Conservation (phyloP, 179 eudicot genomes). For the Vitellaria paradoxa region DNA sequence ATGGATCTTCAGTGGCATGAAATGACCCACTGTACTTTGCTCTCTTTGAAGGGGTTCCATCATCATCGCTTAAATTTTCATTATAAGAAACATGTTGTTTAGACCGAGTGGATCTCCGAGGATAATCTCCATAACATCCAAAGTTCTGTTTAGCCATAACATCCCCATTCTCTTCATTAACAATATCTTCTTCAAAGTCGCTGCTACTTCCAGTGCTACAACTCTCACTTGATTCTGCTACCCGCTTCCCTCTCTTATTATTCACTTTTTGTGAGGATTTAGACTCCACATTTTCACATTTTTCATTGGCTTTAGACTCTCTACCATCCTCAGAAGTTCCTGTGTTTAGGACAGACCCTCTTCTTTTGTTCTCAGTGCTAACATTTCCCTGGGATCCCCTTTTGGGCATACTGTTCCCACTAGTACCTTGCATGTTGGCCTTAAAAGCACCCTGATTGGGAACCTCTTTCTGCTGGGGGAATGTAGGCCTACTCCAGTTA, state of each 20-base stretch:
- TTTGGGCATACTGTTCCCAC: neutral
- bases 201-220: constrained; percentile 17
- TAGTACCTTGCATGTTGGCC: constrained; percentile 21
- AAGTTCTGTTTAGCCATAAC: constrained; percentile 22
- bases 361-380: constrained; percentile 1
- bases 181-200: constrained; percentile 43
- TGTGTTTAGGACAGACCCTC: constrained; percentile 17
- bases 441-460: constrained; percentile 16
- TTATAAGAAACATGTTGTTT: constrained; percentile 42
- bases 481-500: neutral
- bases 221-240: constrained; percentile 50
- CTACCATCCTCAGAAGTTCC: constrained; percentile 20
- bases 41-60: constrained; percentile 32
- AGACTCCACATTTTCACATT: constrained; percentile 19
- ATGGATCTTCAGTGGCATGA: constrained; percentile 19
- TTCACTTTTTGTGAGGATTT: constrained; percentile 26
- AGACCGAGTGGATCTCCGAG: constrained; percentile 48
- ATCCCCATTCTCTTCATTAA: constrained; percentile 21
- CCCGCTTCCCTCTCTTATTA: constrained; percentile 35
- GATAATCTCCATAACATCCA: constrained; percentile 27
- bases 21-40: constrained; percentile 26
- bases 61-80: constrained; percentile 37
- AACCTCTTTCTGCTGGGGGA: neutral
- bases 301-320: constrained; percentile 25
- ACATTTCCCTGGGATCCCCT: constrained; percentile 11